A percentile compares a stretch with the other conserved stretches of the same genome.
Conservation (phyloP, 352 stramenopile genomes). For the Globisporangium viniferum region DNA sequence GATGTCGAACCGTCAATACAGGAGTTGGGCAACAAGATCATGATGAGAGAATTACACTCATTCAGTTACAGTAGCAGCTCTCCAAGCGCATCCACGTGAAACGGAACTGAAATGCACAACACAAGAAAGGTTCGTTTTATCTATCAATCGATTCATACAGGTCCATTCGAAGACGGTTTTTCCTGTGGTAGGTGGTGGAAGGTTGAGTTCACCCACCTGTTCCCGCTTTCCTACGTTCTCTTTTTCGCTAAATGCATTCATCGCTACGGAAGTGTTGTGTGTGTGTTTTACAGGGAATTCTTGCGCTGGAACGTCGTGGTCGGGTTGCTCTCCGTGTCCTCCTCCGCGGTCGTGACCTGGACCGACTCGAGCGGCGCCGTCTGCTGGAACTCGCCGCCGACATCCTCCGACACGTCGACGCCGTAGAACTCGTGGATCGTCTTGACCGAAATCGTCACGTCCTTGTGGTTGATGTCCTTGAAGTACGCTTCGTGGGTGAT, state of each 20-base stretch:
- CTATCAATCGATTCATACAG: constrained; percentile 11
- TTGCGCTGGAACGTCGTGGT: constrained; percentile 45
- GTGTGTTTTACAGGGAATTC: constrained; percentile 36
- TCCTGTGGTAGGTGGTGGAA: background rate
- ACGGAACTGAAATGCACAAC: background rate
- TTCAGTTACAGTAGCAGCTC: background rate
- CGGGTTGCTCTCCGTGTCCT: constrained; percentile 30
- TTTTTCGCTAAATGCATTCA: constrained; percentile 15
- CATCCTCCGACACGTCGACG: constrained; percentile 33
- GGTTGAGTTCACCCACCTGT: background rate
- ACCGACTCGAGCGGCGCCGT: constrained; percentile 19
- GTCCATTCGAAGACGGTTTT: background rate
- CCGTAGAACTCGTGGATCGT: constrained; percentile 57
- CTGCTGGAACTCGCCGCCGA: constrained; percentile 18
- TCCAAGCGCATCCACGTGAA: background rate
- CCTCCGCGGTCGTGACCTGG: constrained; percentile 22
- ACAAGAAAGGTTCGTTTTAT: background rate
- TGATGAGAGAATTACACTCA: background rate
- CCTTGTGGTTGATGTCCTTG: constrained; percentile 82
- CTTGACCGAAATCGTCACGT: constrained; percentile 60
- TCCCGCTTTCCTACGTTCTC: background rate
- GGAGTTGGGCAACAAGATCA: background rate
- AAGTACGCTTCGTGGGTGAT: constrained; percentile 75
- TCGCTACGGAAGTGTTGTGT: constrained; percentile 5
- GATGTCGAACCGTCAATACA: background rate